Evolutionary conservation across 768 basidiomycete species (phyloP).

Genomic region (Heimioporus sp.): DNA sequence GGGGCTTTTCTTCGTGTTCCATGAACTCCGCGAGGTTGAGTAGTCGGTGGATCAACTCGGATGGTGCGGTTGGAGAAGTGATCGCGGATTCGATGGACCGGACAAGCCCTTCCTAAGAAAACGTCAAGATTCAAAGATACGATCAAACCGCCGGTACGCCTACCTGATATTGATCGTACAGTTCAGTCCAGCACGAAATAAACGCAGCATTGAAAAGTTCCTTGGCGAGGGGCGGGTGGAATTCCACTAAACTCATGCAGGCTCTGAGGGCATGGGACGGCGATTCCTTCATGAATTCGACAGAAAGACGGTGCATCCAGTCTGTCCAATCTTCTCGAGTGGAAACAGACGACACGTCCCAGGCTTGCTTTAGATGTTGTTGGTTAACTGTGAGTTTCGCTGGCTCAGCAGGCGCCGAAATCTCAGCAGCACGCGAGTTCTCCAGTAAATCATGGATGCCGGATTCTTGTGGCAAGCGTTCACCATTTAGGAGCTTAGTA

Average conservation of each 20-base stretch:
- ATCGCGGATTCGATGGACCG: slow-evolving; percentile 86
- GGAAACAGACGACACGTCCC: slow-evolving; percentile 79
- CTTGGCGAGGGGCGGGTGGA: slow-evolving; percentile 85
- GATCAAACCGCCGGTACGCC: background rate
- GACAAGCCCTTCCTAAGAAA: slow-evolving; percentile 85
- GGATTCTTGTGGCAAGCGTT: slow-evolving; percentile 85
- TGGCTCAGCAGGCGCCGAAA: slow-evolving; percentile 81
- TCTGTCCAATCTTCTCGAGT: slow-evolving; percentile 90
- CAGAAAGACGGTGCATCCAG: slow-evolving; percentile 91
- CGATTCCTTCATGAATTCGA: slow-evolving; percentile 97
- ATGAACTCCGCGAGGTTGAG: slow-evolving; percentile 97
- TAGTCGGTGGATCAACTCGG: slow-evolving; percentile 87
- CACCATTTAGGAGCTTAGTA: slow-evolving; percentile 85
- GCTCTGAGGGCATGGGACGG: slow-evolving; percentile 97
- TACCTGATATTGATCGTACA: slow-evolving; percentile 97
- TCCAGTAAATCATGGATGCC: slow-evolving; percentile 71
- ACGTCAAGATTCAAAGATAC: slow-evolving; percentile 2
- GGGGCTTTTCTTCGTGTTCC: slow-evolving; percentile 96
- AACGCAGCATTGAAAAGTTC: slow-evolving; percentile 99
- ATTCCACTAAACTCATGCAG: slow-evolving; percentile 91
- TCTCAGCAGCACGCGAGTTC: slow-evolving; percentile 62
- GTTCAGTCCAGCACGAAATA: slow-evolving; percentile 93
- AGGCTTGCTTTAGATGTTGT: slow-evolving; percentile 94
- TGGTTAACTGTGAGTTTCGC: slow-evolving; percentile 93
- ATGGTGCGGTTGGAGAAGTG: slow-evolving; percentile 69